These are phyloP conservation scores for Phytopythium helicoides DNA, from an alignment of 352 stramenopile genomes.

Conservation along the genomic window DNA sequence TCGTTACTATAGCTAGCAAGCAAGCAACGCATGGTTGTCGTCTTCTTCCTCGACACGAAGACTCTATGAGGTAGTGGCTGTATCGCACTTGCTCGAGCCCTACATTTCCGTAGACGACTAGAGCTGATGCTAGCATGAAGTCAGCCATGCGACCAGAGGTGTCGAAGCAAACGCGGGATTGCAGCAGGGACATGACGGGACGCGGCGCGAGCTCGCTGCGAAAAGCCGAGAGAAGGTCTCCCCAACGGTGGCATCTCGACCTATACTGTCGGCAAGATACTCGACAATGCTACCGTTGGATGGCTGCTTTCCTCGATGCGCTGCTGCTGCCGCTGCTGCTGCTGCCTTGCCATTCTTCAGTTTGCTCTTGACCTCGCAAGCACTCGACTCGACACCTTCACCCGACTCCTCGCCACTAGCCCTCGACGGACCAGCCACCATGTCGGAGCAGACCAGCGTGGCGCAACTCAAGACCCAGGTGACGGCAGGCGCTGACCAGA, in stretches of 20 bases:
- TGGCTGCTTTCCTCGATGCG: background rate
- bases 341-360: background rate
- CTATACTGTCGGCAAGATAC: too few species aligned
- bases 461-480: constrained; percentile 8
- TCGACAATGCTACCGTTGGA: constrained; percentile 1
- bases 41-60: too few species aligned
- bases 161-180: background rate
- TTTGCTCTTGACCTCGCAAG: constrained; percentile 2
- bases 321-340: background rate
- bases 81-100: too few species aligned
- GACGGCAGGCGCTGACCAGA: constrained; percentile 4
- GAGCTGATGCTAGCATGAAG: too few species aligned
- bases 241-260: constrained; percentile 2
- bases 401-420: background rate
- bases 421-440: background rate
- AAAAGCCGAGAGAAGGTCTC: background rate
- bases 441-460: constrained; percentile 2
- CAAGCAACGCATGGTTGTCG: too few species aligned
- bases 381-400: background rate
- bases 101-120: too few species aligned
- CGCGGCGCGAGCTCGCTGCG: background rate
- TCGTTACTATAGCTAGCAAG: too few species aligned
- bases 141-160: too few species aligned
- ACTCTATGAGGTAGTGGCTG: too few species aligned
- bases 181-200: constrained; percentile 1